Evolutionary conservation across 1,284 basidiomycete species (phyloP), one percentile per base, ranked within the genome.

Genomic region (Leccinum angustisporum): DNA sequence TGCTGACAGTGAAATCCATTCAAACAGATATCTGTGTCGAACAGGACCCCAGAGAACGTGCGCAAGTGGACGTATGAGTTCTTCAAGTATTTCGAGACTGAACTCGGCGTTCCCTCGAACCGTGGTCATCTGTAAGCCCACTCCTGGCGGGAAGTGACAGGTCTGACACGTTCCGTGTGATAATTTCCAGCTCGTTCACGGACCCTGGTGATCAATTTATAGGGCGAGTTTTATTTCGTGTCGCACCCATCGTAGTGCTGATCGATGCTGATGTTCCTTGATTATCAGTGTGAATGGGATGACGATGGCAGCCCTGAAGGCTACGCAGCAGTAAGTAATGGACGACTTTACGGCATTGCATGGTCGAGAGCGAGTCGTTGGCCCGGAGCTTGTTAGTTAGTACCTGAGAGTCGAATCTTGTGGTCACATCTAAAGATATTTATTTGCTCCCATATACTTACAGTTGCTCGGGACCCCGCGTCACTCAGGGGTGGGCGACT

Each of bases 1-100:
- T 3, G 18, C 54, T 25, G 54, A 55, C n/a, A 10, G 11, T 18
- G 16, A 31, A 57, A 4, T 11, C 5, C 11, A n/a, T 21, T 27
- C 34, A 3, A 48, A 27, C 36, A 88, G 86, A 78, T 74, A 31
- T 84, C 83, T 67, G 68, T 87, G 67, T 81, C 79, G 63, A 86
- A 86, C 66, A 76, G 87, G 60, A 81, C 75, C 56, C 77, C 79
- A 1, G 75, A 82, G 55, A 68, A 65, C 18, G 86, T 84, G 61
- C 79, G 81, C 61, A 67, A 63, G 57, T 87, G 86, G 70, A 86
- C 83, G 73, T 80, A 82, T 64, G 75, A 70, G 1, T 59, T 61
- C 43, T 65, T 58, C 54, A 51, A 40, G 40, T 64, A 54, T 40
- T 78, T 88, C 63, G 84, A 82, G 66, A 72, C 79, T 64, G 83